Evolutionary conservation across 164 flowering plant genomes (phyloP).

Genomic region (Piper longum): DNA sequence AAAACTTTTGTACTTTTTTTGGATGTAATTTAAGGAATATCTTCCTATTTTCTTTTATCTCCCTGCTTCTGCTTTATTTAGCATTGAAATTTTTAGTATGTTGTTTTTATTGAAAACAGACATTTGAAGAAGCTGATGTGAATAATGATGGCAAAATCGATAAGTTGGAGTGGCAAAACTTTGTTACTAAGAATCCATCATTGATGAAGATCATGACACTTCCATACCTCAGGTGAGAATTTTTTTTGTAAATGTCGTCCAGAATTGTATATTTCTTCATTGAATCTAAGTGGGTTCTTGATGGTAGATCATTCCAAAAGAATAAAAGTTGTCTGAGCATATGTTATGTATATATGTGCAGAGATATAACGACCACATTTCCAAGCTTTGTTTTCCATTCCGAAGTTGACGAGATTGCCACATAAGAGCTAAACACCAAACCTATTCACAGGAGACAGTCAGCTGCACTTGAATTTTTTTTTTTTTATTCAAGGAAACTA

Average conservation of each 20-base stretch:
- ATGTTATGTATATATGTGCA: conserved; percentile 18
- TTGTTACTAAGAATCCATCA: conserved; percentile 66
- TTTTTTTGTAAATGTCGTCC: too few species aligned
- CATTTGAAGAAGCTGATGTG: conserved; percentile 73
- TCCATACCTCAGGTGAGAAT: conserved; percentile 49
- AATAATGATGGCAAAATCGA: conserved; percentile 82
- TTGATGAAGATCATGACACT: conserved; percentile 68
- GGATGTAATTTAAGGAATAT: neutral
- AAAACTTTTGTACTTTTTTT: neutral
- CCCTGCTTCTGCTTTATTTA: neutral
- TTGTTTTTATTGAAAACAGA: conserved; percentile 24
- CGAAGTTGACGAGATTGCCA: conserved; percentile 77
- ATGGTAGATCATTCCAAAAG: too few species aligned
- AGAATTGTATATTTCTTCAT: too few species aligned
- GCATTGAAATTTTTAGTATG: neutral
- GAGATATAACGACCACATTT: conserved; percentile 92
- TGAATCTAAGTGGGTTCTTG: too few species aligned
- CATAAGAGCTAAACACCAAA: conserved; percentile 14
- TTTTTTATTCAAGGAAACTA: too few species aligned
- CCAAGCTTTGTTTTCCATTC: conserved; percentile 88
- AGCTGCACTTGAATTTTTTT: too few species aligned
- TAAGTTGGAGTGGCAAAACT: conserved; percentile 70
- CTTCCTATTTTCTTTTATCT: neutral
- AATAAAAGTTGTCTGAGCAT: too few species aligned
- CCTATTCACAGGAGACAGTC: too few species aligned